Conservation (phyloP, 179 eudicot genomes). For the Drosera spatulata region DNA sequence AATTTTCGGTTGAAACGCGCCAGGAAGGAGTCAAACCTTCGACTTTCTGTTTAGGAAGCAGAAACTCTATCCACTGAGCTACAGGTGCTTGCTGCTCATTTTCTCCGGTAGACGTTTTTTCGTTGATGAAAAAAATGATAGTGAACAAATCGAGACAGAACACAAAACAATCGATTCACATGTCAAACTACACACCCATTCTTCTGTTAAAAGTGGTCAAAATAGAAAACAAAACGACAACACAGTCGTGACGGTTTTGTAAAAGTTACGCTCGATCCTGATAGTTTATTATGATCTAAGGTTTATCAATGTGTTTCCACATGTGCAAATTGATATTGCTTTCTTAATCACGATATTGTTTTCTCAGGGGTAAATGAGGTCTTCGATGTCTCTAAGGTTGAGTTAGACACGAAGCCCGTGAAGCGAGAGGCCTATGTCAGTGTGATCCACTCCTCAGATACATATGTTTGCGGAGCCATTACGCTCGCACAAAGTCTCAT, state of each 20-base stretch:
- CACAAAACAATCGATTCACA: too few species aligned
- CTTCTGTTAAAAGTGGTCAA: too few species aligned
- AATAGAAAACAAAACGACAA: too few species aligned
- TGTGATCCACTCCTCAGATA: slow-evolving; percentile 76
- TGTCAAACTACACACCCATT: too few species aligned
- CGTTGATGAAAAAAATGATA: too few species aligned
- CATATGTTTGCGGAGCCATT: slow-evolving; percentile 90
- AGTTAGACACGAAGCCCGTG: slow-evolving; percentile 15
- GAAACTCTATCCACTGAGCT: slow-evolving; percentile 24
- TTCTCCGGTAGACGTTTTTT: too few species aligned
- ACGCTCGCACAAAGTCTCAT: slow-evolving; percentile 73
- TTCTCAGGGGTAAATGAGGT: slow-evolving; percentile 45
- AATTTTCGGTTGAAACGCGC: background rate
- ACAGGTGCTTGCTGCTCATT: slow-evolving; percentile 8
- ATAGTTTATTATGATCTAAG: too few species aligned
- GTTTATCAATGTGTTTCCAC: too few species aligned
- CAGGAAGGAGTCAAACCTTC: slow-evolving; percentile 29
- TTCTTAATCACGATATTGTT: background rate
- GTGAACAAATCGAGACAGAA: too few species aligned
- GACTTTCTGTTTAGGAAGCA: slow-evolving; percentile 24
- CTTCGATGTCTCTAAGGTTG: slow-evolving; percentile 38
- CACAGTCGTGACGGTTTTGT: too few species aligned
- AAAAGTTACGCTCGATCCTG: too few species aligned
- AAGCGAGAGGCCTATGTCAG: slow-evolving; percentile 81
- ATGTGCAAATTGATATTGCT: too few species aligned